Base-by-base conservation (phyloP, 352 stramenopile genomes). In the Pythium phragmitis region DNA sequence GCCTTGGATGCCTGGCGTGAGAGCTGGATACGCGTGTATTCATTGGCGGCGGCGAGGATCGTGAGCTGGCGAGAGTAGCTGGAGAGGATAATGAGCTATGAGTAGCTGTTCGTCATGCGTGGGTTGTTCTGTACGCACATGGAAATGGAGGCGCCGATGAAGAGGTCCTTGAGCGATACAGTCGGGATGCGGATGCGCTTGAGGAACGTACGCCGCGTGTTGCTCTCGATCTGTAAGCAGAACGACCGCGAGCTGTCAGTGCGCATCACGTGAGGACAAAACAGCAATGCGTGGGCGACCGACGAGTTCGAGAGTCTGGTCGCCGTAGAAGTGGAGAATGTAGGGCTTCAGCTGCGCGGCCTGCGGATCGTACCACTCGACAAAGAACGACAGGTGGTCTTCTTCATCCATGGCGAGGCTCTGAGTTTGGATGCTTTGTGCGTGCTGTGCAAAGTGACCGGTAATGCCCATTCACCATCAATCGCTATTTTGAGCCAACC, bases 361-460 rank as follows among this genome's bases (percentile, higher is more conserved):
- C 57, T 94, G 85, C 4, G 82, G 77, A 57, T 94, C 82, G 59
- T 84, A 73, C 85, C 85, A 94, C 71, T 94, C 80, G 52, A 87
- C 72, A 30, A 91, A 85, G 68, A 91, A 91, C 19, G 85, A 80
- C 23, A 91, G 77, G 45, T 86, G 64, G 49, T 86, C 54, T 48
- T 89, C 80, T 63, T 90, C 77, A 45, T 72, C 67, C 71, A 79
- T 82, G 11, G n/a, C 28, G 54, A 26, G 14, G 48, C 23, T 39
- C 5, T 21, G 7, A 16, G 13, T 21, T 41, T 12, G 26, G 11
- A 2, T 3, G 9, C 37, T 16, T 42, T 16, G 2, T 8, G 17
- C 39, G 17, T 21, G 39, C 17, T 46, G 21, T 21, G 21, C 21
- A 37, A 9, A 37, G 33, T 37, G 33, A 45, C 39, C 39, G 0